These are phyloP conservation scores for Phenoliferia sp. DNA, from an alignment of 1,284 basidiomycete genomes.

Conservation along the genomic window DNA sequence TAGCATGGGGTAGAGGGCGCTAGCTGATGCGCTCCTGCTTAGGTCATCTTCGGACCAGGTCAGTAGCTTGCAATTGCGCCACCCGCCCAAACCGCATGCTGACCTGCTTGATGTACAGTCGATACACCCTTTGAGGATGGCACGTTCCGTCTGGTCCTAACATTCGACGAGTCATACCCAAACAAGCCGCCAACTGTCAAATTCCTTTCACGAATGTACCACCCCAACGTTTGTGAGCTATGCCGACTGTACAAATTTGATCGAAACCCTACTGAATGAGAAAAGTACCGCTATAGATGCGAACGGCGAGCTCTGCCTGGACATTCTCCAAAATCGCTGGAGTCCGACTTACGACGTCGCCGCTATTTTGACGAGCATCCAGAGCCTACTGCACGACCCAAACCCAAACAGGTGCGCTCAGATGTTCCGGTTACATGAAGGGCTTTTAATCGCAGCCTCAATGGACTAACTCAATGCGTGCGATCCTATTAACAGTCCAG, in stretches of 20 bases:
- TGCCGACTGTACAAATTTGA: no score
- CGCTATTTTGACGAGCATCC: conserved; percentile 92
- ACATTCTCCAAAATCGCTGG: conserved; percentile 98
- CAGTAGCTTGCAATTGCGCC: conserved; percentile 36
- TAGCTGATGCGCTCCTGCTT: no score
- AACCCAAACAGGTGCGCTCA: conserved; percentile 74
- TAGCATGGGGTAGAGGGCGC: no score
- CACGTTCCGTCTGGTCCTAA: conserved; percentile 91
- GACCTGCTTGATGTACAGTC: conserved; percentile 51
- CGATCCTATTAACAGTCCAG: conserved; percentile 57
- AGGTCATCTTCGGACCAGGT: conserved; percentile 99
- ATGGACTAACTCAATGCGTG: not conserved
- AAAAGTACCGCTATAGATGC: no score
- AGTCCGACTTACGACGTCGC: conserved; percentile 97
- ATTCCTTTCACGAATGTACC: conserved; percentile 85
- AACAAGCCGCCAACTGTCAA: conserved; percentile 97
- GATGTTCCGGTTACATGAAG: no score
- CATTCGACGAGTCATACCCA: conserved; percentile 95
- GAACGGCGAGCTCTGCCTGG: conserved; percentile 94
- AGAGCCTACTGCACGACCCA: conserved; percentile 91
- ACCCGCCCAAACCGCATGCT: not conserved
- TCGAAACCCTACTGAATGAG: no score
- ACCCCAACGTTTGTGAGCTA: conserved; percentile 99
- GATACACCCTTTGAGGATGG: conserved; percentile 99
- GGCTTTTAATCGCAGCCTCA: not conserved